Percentiles rank a stretch among this genome's conserved stretches.
phyloP scores from a whole-genome alignment of 2,329 filamentous ascomycete genomes.

The Cercospora sp. region DNA sequence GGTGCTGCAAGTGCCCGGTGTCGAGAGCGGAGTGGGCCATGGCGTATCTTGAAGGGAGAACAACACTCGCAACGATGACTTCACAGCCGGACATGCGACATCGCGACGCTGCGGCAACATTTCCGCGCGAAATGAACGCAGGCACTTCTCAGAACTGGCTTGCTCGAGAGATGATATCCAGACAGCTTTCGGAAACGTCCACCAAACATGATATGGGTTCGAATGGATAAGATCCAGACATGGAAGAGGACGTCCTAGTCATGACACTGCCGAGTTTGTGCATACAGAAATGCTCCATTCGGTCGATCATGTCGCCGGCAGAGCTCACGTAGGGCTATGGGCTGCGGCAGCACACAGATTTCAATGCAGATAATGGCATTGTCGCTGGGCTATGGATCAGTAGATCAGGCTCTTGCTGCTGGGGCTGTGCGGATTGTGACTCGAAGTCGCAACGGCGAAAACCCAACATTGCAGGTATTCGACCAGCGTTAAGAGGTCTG shows the following conservation, averaged over 20 bases:
- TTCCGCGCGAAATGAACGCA: neutral
- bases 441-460: neutral
- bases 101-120: neutral
- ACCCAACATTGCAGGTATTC: neutral
- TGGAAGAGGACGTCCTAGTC: neutral
- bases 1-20: conserved; percentile 3
- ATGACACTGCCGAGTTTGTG: neutral
- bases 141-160: neutral
- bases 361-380: neutral
- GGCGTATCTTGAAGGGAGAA: conserved; percentile 2
- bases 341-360: neutral
- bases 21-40: conserved; percentile 11
- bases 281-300: neutral
- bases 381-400: neutral
- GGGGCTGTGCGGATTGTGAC: neutral
- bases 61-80: neutral
- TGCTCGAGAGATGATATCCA: neutral
- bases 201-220: neutral
- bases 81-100: neutral
- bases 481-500: neutral
- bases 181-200: neutral
- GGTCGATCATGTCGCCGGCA: neutral
- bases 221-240: neutral
- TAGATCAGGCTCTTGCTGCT: neutral
- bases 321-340: neutral